Base-by-base conservation (phyloP, 345 rosid species). In the Gossypium herbaceum region DNA sequence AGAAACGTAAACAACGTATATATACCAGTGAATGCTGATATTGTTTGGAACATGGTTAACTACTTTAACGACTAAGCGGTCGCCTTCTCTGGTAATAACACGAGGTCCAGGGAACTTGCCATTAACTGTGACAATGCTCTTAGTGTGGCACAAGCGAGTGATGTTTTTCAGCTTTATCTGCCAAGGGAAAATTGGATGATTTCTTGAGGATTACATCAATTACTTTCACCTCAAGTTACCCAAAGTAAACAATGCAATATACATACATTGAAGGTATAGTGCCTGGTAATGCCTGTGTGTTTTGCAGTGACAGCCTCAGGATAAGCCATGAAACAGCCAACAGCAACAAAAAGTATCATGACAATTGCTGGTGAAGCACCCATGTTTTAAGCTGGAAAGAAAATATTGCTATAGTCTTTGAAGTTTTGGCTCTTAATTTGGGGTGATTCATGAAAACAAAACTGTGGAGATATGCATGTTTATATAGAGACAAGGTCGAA, bases 241-340 rank as follows among this genome's bases (percentile, higher is more conserved):
- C 17, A 52, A 52, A 1, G 6, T 7, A 54, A 54, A 54, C 22
- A 54, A 54, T n/a, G 22, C 41, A 34, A 7, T 13, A 54, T 54
- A 54, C 58, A 54, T 54, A 54, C 58, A 6, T 54, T 54, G 58
- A 54, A 54, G 22, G 20, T 54, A n/a, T n/a, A 54, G 22, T n/a
- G 22, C 24, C 58, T 54, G 58, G 22, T 54, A 17, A 54, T 54
- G 58, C 58, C 58, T 17, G 58, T 20, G 1, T 54, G 58, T 7
- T 17, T 54, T 54, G 58, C 58, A 70, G 20, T 63, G 66, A 77
- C 80, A 71, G 22, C 75, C n/a, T 71, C 78, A 19, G 84, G 83
- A 45, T 75, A 75, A 60, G 65, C 65, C 76, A 47, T 77, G 58
- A 80, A 63, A 76, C 79, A 77, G 79, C 39, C 65, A 15, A 20